These are phyloP conservation scores for Blakeslea trispora DNA, from an alignment of 371 early-diverging fungal genomes.

Conservation along the genomic window DNA sequence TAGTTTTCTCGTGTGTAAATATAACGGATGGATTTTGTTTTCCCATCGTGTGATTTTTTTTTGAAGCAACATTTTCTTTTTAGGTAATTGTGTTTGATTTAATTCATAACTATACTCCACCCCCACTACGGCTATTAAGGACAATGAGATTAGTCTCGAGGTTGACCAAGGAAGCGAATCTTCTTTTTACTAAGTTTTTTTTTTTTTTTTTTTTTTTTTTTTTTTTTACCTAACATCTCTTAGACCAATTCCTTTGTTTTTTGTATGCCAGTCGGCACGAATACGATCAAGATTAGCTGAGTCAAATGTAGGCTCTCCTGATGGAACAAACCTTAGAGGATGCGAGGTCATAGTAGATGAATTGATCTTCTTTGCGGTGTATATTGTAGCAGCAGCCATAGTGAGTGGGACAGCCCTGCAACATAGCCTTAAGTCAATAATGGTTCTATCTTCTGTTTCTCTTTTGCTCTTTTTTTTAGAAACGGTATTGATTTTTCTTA, in stretches of 20 bases:
- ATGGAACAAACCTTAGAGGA: constrained; percentile 37
- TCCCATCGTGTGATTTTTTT: too few species aligned
- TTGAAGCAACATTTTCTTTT: too few species aligned
- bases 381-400: constrained; percentile 11
- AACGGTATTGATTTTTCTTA: constrained; percentile 10
- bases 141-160: not conserved
- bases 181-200: not conserved
- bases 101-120: constrained; percentile 29
- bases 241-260: constrained; percentile 45
- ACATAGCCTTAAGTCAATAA: not conserved
- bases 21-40: too few species aligned
- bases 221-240: constrained; percentile 42
- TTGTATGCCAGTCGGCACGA: constrained; percentile 42
- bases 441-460: too few species aligned
- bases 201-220: too few species aligned
- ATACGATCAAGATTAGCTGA: constrained; percentile 42
- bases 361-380: constrained; percentile 15
- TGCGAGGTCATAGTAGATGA: constrained; percentile 17
- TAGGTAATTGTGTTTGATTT: too few species aligned
- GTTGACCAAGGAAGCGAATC: not conserved
- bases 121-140: constrained; percentile 39
- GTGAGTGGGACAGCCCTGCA: constrained; percentile 24
- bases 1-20: too few species aligned
- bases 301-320: constrained; percentile 36
- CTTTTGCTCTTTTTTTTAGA: not conserved